A percentile compares a stretch with the other conserved stretches of the same genome.
These are phyloP conservation scores for Pythium phragmiticola DNA, from an alignment of 352 stramenopile species.

Conservation along the genomic window DNA sequence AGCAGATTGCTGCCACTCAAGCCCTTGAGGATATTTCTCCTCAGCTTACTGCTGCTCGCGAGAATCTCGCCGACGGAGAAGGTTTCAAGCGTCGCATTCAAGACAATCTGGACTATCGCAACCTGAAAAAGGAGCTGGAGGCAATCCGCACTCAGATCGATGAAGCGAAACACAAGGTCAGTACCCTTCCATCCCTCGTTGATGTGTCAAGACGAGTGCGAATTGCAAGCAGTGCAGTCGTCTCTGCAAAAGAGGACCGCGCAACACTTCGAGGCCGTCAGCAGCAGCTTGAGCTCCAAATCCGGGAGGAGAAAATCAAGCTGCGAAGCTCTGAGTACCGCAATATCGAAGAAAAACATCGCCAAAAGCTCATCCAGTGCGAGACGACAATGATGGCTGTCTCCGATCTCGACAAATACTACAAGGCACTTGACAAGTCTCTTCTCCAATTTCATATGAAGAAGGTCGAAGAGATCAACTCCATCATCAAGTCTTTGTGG, in stretches of 20 bases:
- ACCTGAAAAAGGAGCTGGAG: conserved; percentile 48
- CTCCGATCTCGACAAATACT: conserved; percentile 97
- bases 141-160: conserved; percentile 36
- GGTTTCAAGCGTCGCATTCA: conserved; percentile 66
- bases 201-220: conserved; percentile 52
- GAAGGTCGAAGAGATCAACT: conserved; percentile 99
- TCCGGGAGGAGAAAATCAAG: conserved; percentile 65
- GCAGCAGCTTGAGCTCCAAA: conserved; percentile 47
- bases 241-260: conserved; percentile 33
- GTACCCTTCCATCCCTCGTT: conserved; percentile 41
- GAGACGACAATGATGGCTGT: conserved; percentile 96
- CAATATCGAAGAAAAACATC: conserved; percentile 93
- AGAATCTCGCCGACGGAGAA: conserved; percentile 51
- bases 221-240: conserved; percentile 32
- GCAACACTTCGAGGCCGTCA: conserved; percentile 49
- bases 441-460: conserved; percentile 97
- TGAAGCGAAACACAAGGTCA: conserved; percentile 46
- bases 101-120: conserved; percentile 77
- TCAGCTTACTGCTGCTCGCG: conserved; percentile 39
- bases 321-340: conserved; percentile 77
- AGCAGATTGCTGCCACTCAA: conserved; percentile 35
- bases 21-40: conserved; percentile 47
- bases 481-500: conserved; percentile 98
- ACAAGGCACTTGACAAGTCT: conserved; percentile 93
- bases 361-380: conserved; percentile 94